A percentile compares a stretch with the other conserved stretches of the same genome.
Conservation (phyloP, 768 basidiomycete species). For the Termitomyces sp. region DNA sequence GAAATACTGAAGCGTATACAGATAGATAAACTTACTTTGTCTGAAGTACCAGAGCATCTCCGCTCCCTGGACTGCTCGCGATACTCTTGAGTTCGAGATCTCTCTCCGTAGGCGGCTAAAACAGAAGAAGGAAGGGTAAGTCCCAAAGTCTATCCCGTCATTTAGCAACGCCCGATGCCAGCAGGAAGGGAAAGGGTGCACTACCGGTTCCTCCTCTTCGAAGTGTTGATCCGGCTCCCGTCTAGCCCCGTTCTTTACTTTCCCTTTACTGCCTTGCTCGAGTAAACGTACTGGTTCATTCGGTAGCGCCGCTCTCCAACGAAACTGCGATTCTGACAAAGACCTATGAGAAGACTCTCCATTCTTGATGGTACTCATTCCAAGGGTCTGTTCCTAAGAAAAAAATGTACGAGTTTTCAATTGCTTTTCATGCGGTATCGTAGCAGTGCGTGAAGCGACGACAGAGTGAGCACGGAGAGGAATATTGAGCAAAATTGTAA, state of each 20-base stretch:
- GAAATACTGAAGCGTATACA: neutral
- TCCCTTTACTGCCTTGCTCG: neutral
- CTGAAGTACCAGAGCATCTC: neutral
- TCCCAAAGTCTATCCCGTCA: neutral
- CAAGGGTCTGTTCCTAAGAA: neutral
- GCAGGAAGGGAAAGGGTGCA: neutral
- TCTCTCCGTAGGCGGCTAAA: conserved; percentile 1
- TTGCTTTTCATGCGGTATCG: neutral
- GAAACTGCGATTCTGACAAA: conserved; percentile 3
- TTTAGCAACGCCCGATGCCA: neutral
- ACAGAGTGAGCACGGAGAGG: neutral
- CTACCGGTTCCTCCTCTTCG: neutral
- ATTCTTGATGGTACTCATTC: neutral
- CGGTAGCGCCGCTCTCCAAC: conserved; percentile 1
- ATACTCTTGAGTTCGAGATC: neutral
- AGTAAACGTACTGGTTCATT: neutral
- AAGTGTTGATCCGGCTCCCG: neutral
- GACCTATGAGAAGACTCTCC: neutral
- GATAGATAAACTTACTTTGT: neutral
- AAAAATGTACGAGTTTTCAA: neutral
- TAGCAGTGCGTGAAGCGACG: neutral
- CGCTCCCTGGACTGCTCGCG: neutral
- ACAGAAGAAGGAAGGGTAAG: conserved; percentile 4
- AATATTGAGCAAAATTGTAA: neutral
- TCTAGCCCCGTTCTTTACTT: neutral